A percentile compares a stretch with the other conserved stretches of the same genome.
phyloP scores from a whole-genome alignment of 129 eudicot species.

The Erigeron canadensis region DNA sequence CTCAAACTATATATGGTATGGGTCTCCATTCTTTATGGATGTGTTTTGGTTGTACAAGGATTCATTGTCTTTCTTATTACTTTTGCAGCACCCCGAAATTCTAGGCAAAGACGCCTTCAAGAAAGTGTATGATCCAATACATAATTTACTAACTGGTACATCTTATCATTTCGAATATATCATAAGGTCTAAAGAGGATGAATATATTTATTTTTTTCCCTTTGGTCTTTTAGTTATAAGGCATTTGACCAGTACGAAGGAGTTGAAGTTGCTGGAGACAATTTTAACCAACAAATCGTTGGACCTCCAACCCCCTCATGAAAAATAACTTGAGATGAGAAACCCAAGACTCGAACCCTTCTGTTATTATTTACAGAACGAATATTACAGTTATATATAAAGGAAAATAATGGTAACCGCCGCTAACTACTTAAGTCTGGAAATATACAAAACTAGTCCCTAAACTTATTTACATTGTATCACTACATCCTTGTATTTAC shows the following conservation, averaged over 20 bases:
- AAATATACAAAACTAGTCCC: no score
- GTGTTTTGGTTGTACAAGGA: constrained; percentile 2
- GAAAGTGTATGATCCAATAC: constrained; percentile 62
- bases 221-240: constrained; percentile 48
- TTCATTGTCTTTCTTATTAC: background rate
- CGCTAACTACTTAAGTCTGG: no score
- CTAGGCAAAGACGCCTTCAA: constrained; percentile 93
- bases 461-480: no score
- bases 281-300: no score
- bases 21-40: background rate
- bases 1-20: no score
- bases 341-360: no score
- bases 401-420: no score
- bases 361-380: no score
- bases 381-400: no score
- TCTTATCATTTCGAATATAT: background rate
- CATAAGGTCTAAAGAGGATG: background rate
- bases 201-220: background rate
- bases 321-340: no score
- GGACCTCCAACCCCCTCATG: no score
- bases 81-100: constrained; percentile 67
- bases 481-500: no score
- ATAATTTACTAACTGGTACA: constrained; percentile 13
- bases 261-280: constrained; percentile 92
- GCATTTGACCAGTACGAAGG: constrained; percentile 85